Evolutionary conservation across 768 basidiomycete species (phyloP).

Genomic region (Clathrus columnatus): DNA sequence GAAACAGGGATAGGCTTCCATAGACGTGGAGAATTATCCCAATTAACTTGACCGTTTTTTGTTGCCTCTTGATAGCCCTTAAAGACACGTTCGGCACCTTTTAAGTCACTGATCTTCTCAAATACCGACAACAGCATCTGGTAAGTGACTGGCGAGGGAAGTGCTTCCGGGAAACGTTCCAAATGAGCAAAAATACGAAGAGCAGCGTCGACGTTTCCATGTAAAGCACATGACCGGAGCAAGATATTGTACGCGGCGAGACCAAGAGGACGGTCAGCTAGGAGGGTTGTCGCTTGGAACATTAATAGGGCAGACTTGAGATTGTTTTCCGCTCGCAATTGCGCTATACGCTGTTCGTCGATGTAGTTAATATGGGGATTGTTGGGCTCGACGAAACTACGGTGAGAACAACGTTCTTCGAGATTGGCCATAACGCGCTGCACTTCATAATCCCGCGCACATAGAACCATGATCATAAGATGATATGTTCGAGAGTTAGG

Average conservation of each 20-base stretch:
- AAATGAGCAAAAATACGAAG: slow-evolving; percentile 57
- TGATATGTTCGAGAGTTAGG: slow-evolving; percentile 60
- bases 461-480: slow-evolving; percentile 51
- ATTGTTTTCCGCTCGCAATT: slow-evolving; percentile 56
- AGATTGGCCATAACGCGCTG: slow-evolving; percentile 34
- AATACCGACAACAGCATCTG: slow-evolving; percentile 51
- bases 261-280: slow-evolving; percentile 23
- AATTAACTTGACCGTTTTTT: slow-evolving; percentile 28
- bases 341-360: slow-evolving; percentile 32
- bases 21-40: slow-evolving; percentile 13
- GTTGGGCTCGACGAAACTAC: slow-evolving; percentile 21
- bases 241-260: slow-evolving; percentile 42
- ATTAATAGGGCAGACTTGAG: slow-evolving; percentile 62
- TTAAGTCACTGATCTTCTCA: slow-evolving; percentile 39
- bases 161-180: slow-evolving; percentile 32
- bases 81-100: slow-evolving; percentile 52
- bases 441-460: slow-evolving; percentile 61
- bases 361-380: slow-evolving; percentile 15
- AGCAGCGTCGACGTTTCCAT: slow-evolving; percentile 50
- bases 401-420: slow-evolving; percentile 33
- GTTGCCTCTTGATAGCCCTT: slow-evolving; percentile 41
- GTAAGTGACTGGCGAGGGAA: slow-evolving; percentile 34
- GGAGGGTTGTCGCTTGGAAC: slow-evolving; percentile 49
- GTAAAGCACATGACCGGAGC: slow-evolving; percentile 51
- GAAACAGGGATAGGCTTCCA: slow-evolving; percentile 1